Evolutionary conservation across 148 eudicot species (phyloP).

Genomic region (Fallopia convolvulus): DNA sequence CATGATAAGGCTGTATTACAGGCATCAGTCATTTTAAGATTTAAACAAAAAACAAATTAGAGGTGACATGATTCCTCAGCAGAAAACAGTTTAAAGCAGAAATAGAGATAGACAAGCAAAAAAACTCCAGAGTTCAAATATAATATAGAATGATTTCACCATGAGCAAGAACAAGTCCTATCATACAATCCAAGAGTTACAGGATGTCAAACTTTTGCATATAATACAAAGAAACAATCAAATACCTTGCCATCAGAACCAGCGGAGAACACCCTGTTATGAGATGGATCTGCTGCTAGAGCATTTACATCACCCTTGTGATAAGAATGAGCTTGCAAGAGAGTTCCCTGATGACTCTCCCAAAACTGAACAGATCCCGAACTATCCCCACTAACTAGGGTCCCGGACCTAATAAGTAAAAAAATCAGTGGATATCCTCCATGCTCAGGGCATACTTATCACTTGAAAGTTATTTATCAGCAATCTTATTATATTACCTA

Average conservation of each 20-base stretch:
- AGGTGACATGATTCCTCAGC: background rate
- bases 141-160: background rate
- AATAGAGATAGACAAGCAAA: background rate
- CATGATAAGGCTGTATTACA: background rate
- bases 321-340: conserved; percentile 70
- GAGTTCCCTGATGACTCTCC: conserved; percentile 80
- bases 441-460: background rate
- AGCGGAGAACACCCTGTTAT: conserved; percentile 78
- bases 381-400: conserved; percentile 91
- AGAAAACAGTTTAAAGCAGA: background rate
- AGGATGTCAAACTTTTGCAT: background rate
- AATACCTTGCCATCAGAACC: conserved; percentile 97
- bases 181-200: background rate
- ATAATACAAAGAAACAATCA: background rate
- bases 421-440: background rate
- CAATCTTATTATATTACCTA: conserved; percentile 31
- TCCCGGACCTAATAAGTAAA: conserved; percentile 46
- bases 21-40: background rate
- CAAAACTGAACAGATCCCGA: conserved; percentile 91
- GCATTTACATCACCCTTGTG: conserved; percentile 92
- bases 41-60: background rate
- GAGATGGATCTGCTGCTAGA: conserved; percentile 72
- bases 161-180: background rate
- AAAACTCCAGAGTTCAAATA: background rate
- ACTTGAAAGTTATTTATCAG: background rate